These are phyloP conservation scores for Sarcocystis neurona DNA, from an alignment of 169 alveolate species.

Conservation along the genomic window DNA sequence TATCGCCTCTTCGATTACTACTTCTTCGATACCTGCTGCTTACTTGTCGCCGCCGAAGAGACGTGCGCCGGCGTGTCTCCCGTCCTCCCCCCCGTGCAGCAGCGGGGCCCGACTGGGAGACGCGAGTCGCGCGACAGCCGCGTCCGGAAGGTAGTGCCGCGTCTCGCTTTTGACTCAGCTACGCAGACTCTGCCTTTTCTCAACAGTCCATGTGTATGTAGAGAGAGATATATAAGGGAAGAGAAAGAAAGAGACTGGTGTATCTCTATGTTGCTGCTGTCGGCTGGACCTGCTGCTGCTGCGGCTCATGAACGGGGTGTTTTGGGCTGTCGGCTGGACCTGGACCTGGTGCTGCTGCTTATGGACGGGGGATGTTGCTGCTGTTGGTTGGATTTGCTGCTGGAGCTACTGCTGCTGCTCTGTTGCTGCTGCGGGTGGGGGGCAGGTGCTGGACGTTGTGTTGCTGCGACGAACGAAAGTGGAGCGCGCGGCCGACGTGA, in stretches of 20 bases:
- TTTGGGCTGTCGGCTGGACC: background rate
- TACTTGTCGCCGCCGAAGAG: no score
- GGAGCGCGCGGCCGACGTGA: conserved; percentile 83
- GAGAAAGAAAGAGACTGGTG: no score
- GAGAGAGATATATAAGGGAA: no score
- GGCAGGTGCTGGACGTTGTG: conserved; percentile 46
- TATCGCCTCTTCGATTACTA: no score
- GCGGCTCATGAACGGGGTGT: background rate
- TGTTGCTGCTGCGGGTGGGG: background rate
- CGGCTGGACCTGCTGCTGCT: background rate
- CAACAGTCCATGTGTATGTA: no score
- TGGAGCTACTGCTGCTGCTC: background rate
- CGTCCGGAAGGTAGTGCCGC: no score
- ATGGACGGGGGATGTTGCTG: background rate
- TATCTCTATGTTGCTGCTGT: no score
- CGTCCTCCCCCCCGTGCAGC: background rate
- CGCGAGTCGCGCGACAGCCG: no score
- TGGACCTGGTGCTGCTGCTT: background rate
- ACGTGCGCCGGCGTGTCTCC: background rate
- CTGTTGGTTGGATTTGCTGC: background rate
- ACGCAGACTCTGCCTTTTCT: no score
- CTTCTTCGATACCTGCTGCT: no score
- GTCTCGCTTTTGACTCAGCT: no score
- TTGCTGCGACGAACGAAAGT: conserved; percentile 84
- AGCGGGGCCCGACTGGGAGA: background rate